A percentile compares a stretch with the other conserved stretches of the same genome.
phyloP scores from a whole-genome alignment of 257 asterid genomes.

The Haberlea rhodopensis region DNA sequence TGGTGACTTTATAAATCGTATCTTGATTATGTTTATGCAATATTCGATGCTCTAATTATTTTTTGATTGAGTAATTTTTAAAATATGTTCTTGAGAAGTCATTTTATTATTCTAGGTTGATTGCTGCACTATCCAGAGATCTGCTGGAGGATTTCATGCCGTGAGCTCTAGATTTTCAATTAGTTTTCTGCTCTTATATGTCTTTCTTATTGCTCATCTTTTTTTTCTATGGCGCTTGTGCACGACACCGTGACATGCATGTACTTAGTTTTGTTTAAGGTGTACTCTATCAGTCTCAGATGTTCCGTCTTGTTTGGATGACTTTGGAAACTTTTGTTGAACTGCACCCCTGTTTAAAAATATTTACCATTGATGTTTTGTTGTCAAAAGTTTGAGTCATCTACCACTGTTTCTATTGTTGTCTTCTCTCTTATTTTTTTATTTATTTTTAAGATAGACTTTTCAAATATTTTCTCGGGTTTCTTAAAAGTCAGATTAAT shows the following conservation, averaged over 20 bases:
- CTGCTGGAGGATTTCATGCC: slow-evolving; percentile 70
- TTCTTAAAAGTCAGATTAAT: too few species aligned
- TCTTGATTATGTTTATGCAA: slow-evolving; percentile 13
- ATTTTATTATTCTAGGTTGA: slow-evolving; percentile 48
- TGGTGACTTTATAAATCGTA: neutral
- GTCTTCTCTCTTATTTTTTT: too few species aligned
- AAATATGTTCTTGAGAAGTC: slow-evolving; percentile 9
- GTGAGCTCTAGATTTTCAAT: slow-evolving; percentile 50
- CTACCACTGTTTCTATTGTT: too few species aligned
- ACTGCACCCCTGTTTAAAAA: too few species aligned
- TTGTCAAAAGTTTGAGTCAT: too few species aligned
- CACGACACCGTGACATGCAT: slow-evolving; percentile 1
- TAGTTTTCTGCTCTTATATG: slow-evolving; percentile 11
- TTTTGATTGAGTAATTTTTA: slow-evolving; percentile 13
- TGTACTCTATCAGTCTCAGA: neutral
- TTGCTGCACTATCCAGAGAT: slow-evolving; percentile 89
- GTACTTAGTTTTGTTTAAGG: neutral
- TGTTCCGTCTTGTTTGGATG: neutral
- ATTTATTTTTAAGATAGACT: too few species aligned
- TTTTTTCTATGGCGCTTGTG: neutral
- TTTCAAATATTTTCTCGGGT: too few species aligned
- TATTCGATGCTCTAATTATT: neutral
- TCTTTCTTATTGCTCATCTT: slow-evolving; percentile 4
- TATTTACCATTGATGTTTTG: too few species aligned
- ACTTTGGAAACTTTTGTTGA: neutral